These are phyloP conservation scores for Aspergillus udagawae DNA, from an alignment of 2,329 filamentous ascomycete genomes.

Conservation along the genomic window DNA sequence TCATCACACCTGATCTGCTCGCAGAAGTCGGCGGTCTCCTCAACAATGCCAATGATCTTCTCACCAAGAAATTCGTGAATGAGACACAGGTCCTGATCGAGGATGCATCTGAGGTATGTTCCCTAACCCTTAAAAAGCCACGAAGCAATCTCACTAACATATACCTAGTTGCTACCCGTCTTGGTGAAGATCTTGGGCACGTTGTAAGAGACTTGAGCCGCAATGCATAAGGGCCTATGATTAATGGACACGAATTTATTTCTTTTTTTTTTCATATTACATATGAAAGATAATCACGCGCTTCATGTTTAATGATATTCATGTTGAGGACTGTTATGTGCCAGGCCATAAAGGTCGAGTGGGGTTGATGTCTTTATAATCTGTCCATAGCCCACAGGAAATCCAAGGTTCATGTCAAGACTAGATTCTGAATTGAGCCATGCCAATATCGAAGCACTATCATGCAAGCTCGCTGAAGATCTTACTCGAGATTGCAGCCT, in stretches of 20 bases:
- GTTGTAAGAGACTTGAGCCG: constrained; percentile 16
- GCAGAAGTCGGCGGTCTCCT: constrained; percentile 21
- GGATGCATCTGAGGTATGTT: constrained; percentile 27
- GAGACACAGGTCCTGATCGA: constrained; percentile 26
- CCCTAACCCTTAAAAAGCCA: not conserved
- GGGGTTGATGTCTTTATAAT: constrained; percentile 19
- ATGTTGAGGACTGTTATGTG: constrained; percentile 54
- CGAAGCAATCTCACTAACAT: constrained; percentile 6
- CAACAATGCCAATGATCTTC: constrained; percentile 13
- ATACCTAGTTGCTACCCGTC: constrained; percentile 25
- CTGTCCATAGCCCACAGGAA: constrained; percentile 1
- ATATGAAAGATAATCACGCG: constrained; percentile 12
- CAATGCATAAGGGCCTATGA: constrained; percentile 17
- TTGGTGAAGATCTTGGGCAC: constrained; percentile 27
- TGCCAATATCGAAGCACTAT: not conserved
- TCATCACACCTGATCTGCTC: constrained; percentile 26
- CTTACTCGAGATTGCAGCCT: not conserved
- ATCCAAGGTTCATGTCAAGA: not conserved
- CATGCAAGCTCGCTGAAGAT: not conserved
- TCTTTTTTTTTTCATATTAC: not conserved
- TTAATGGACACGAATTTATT: constrained; percentile 22
- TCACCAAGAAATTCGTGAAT: constrained; percentile 22
- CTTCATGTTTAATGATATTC: constrained; percentile 14
- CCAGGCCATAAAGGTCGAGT: constrained; percentile 49
- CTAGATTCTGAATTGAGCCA: not conserved